These are phyloP conservation scores for Clohesyomyces aquaticus DNA, from an alignment of 495 filamentous ascomycete species.

Conservation along the genomic window DNA sequence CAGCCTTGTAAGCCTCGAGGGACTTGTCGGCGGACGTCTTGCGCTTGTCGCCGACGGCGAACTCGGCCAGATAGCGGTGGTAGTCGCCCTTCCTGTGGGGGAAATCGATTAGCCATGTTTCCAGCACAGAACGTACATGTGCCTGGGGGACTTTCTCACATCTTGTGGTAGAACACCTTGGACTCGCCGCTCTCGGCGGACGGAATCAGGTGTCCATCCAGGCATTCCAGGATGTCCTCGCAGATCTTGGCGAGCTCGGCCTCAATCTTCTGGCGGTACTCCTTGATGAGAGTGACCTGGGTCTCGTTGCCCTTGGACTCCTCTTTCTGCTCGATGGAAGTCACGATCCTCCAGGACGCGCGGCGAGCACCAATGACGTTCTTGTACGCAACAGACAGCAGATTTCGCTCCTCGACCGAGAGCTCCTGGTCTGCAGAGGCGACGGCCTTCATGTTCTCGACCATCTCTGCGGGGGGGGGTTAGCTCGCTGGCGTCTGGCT, in stretches of 20 bases:
- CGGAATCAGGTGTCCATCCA: constrained; percentile 94
- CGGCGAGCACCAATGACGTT: constrained; percentile 98
- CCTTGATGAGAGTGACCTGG: constrained; percentile 94
- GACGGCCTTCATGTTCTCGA: constrained; percentile 99
- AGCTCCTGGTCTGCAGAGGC: constrained; percentile 96
- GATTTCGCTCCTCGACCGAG: constrained; percentile 98
- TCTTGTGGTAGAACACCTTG: constrained; percentile 99
- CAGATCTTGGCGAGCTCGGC: constrained; percentile 98
- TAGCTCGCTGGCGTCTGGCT: not conserved
- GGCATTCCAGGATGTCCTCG: constrained; percentile 95
- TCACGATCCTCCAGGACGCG: constrained; percentile 99
- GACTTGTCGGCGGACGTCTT: constrained; percentile 95
- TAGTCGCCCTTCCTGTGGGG: constrained; percentile 95
- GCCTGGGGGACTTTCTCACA: constrained; percentile 66
- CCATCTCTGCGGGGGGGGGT: constrained; percentile 75
- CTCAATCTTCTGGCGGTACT: constrained; percentile 99
- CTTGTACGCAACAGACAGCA: constrained; percentile 99
- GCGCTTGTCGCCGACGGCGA: constrained; percentile 98
- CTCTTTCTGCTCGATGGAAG: constrained; percentile 99
- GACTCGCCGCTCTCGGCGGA: constrained; percentile 96
- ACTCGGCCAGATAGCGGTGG: constrained; percentile 99
- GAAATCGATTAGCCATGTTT: constrained; percentile 4
- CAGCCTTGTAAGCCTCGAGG: constrained; percentile 99
- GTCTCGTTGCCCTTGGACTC: constrained; percentile 98
- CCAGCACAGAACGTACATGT: too few relatives aligned